These are phyloP conservation scores for Marasmius oreades DNA, from an alignment of 1,284 basidiomycete species.

Conservation along the genomic window DNA sequence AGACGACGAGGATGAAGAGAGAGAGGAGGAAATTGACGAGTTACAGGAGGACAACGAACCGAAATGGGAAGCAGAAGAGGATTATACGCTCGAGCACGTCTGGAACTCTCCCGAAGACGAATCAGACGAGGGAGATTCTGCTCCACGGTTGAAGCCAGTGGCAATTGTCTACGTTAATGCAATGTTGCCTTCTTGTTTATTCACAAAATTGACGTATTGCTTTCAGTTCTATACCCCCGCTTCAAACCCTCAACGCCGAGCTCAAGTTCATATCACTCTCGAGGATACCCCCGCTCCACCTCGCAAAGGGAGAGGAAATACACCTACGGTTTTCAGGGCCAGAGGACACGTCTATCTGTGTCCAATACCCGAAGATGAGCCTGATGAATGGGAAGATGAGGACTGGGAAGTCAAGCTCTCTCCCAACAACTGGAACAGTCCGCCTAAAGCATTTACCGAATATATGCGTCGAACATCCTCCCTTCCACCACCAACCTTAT, in stretches of 20 bases:
- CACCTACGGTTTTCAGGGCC: conserved; percentile 55
- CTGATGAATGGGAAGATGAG: conserved; percentile 1
- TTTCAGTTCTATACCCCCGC: conserved; percentile 48
- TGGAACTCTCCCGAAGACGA: conserved; percentile 49
- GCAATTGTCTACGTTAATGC: conserved; percentile 60
- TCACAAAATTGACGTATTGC: conserved; percentile 1
- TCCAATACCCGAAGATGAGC: conserved; percentile 6
- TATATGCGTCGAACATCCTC: conserved; percentile 7
- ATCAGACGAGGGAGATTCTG: conserved; percentile 17
- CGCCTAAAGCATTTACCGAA: conserved; percentile 11
- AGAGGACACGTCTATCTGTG: conserved; percentile 39
- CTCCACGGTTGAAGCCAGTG: conserved; percentile 17
- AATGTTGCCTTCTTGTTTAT: background rate
- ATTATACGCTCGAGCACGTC: conserved; percentile 50
- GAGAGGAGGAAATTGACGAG: conserved; percentile 23
- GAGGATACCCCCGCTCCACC: conserved; percentile 44
- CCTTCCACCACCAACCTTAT: conserved; percentile 14
- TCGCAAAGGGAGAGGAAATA: conserved; percentile 54
- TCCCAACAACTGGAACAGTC: conserved; percentile 16
- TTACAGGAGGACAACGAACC: conserved; percentile 35
- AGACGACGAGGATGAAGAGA: conserved; percentile 24
- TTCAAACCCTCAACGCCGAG: conserved; percentile 14
- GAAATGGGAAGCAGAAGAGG: conserved; percentile 66
- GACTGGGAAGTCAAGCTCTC: conserved; percentile 5
- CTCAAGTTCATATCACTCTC: conserved; percentile 57